Evolutionary conservation across 1,284 basidiomycete genomes (phyloP).

Genomic region (Microbotryum scabiosae): DNA sequence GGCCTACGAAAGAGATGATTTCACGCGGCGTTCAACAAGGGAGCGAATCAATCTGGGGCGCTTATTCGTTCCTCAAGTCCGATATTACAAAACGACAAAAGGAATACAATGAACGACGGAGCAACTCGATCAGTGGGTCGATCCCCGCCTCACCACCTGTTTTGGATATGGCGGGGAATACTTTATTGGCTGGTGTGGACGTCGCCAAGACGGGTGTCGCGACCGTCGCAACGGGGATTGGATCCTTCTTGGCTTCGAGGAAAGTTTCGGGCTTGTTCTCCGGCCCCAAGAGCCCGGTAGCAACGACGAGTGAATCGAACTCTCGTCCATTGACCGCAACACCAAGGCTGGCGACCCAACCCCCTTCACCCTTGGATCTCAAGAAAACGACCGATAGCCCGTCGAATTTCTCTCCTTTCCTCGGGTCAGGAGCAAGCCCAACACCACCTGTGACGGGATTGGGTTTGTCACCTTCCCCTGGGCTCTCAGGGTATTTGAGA

Average conservation of each 20-base stretch:
- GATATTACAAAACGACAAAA: constrained; percentile 21
- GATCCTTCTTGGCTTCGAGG: constrained; percentile 9
- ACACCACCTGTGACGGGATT: too few species aligned
- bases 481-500: too few species aligned
- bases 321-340: too few species aligned
- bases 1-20: constrained; percentile 75
- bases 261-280: too few species aligned
- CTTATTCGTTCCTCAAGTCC: constrained; percentile 19
- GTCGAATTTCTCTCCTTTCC: too few species aligned
- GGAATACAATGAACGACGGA: background rate
- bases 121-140: background rate
- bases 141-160: background rate
- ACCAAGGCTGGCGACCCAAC: too few species aligned
- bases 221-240: constrained; percentile 15
- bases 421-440: too few species aligned
- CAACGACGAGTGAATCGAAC: too few species aligned
- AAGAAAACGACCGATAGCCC: too few species aligned
- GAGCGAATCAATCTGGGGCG: constrained; percentile 57
- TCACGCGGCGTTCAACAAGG: constrained; percentile 62
- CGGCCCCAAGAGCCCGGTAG: too few species aligned
- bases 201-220: constrained; percentile 25
- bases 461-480: too few species aligned
- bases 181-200: constrained; percentile 23
- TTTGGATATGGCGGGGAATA: constrained; percentile 2
- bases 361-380: too few species aligned